Percentiles rank a stretch among this genome's conserved stretches.
Evolutionary conservation across 306 rosid species (phyloP).

Genomic region (Pyrus communis): DNA sequence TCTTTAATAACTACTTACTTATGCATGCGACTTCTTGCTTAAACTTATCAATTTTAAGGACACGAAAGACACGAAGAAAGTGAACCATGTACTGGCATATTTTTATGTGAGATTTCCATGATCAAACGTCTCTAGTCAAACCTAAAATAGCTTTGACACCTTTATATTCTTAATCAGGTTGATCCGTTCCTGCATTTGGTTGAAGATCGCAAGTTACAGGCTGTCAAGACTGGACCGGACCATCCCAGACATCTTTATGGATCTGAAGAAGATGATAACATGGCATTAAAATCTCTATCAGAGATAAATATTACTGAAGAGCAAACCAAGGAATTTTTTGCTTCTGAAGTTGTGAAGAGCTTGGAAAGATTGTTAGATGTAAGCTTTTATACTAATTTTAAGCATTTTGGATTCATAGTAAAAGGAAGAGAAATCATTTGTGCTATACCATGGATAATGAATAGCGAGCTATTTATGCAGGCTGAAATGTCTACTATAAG

Average conservation of each 20-base stretch:
- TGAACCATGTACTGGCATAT: background rate
- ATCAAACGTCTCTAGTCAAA: background rate
- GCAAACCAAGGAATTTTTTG: conserved; percentile 50
- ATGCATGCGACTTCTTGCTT: conserved; percentile 1
- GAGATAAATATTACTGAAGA: conserved; percentile 31
- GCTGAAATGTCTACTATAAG: conserved; percentile 43
- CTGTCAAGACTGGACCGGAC: conserved; percentile 31
- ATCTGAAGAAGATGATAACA: conserved; percentile 64
- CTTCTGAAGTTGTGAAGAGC: conserved; percentile 58
- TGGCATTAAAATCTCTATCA: conserved; percentile 46
- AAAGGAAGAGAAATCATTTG: background rate
- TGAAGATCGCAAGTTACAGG: conserved; percentile 66
- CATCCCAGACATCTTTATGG: conserved; percentile 42
- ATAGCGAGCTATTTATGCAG: conserved; percentile 30
- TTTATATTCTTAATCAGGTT: conserved; percentile 37
- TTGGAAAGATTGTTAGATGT: conserved; percentile 55
- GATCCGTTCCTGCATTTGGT: conserved; percentile 74
- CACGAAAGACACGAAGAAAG: background rate
- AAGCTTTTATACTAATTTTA: conserved; percentile 3
- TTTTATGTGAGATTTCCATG: background rate
- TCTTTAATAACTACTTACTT: background rate
- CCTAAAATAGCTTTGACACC: background rate
- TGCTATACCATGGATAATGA: background rate
- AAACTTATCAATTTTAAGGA: background rate
- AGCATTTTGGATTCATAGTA: background rate